Percentiles rank a stretch among this genome's conserved stretches.
Conservation (phyloP, 2,329 filamentous ascomycete species). For the Colletotrichum melonis region DNA sequence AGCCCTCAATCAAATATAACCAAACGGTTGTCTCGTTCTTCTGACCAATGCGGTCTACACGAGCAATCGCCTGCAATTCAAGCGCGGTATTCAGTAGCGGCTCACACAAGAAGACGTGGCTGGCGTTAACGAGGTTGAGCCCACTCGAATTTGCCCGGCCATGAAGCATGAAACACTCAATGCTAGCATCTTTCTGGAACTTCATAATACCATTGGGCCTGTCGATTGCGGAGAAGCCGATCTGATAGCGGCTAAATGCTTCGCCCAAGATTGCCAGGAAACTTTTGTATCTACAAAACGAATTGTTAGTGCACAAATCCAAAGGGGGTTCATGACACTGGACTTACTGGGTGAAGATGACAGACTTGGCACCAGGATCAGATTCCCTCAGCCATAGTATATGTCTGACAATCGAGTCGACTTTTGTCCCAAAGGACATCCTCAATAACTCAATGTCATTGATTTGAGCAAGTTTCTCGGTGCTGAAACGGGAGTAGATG, state of each 20-base stretch:
- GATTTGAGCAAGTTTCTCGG: conserved; percentile 80
- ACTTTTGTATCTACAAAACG: conserved; percentile 68
- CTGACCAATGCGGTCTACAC: conserved; percentile 95
- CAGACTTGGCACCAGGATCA: conserved; percentile 88
- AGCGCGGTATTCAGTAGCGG: conserved; percentile 93
- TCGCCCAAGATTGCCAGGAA: conserved; percentile 80
- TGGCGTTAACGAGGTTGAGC: conserved; percentile 91
- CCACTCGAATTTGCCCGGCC: conserved; percentile 90
- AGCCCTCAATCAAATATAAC: conserved; percentile 92
- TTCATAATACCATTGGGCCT: conserved; percentile 74
- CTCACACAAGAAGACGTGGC: conserved; percentile 94
- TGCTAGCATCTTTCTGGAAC: conserved; percentile 79
- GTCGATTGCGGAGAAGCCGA: conserved; percentile 79
- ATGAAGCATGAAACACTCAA: conserved; percentile 90
- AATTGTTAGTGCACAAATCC: conserved; percentile 25
- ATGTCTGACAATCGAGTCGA: conserved; percentile 85
- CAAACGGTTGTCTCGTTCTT: conserved; percentile 89
- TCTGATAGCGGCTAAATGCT: conserved; percentile 78
- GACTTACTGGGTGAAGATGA: conserved; percentile 86
- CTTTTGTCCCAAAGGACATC: conserved; percentile 87
- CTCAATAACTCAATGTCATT: conserved; percentile 81
- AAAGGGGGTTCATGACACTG: not conserved
- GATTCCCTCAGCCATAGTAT: conserved; percentile 85
- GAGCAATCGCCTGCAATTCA: conserved; percentile 93
- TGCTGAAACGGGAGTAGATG: conserved; percentile 84